Evolutionary conservation across 768 basidiomycete species (phyloP), one percentile per base, ranked within the genome.

Genomic region (Lactifluus subvellereus): DNA sequence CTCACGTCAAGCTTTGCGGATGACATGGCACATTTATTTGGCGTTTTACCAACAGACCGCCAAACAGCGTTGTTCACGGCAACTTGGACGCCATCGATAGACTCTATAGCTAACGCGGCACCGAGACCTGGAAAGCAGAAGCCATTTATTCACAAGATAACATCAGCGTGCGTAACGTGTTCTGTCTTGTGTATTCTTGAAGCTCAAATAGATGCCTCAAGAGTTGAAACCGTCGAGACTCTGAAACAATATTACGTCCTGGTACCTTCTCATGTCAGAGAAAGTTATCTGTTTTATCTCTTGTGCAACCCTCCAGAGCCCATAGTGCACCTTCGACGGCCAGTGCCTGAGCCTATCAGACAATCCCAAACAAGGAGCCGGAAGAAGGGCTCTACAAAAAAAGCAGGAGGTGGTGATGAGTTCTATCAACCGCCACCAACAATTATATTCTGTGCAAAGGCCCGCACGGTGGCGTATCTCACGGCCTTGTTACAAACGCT

Each of bases 31-130:
- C 82, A 87, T 71, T 72, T 98, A 22, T 95, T 98, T 72, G 75
- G 77, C 40, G 77, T 81, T 40, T 78, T 98, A 16, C 93, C 97
- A 1, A 81, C 82, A 58, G 84, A 92, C 37, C 82, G 97, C n/a
- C 96, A 98, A 72, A 98, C 96, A 0, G 91, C 94, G 69, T 81
- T 99, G 47, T 98, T 98, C 75, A 99, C 97, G 0, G 97, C 97
- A 0, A 99, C 97, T 1, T 77, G 96, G 64, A 95, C 94, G 5
- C 82, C 87, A 6, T 84, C 93, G 0, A 91, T 99, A 61, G 90
- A 95, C 69, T 78, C 81, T 8, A 71, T 98, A 22, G 88, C 87
- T 6, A 78, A 81, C 42, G 85, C 87, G 20, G 75, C 85, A 7
- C 92, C 94, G 2, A 80, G 84, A 67, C 79, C 82, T 0, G 96